Conservation (phyloP, 331 rosid species). For the Pyracantha coccinea region DNA sequence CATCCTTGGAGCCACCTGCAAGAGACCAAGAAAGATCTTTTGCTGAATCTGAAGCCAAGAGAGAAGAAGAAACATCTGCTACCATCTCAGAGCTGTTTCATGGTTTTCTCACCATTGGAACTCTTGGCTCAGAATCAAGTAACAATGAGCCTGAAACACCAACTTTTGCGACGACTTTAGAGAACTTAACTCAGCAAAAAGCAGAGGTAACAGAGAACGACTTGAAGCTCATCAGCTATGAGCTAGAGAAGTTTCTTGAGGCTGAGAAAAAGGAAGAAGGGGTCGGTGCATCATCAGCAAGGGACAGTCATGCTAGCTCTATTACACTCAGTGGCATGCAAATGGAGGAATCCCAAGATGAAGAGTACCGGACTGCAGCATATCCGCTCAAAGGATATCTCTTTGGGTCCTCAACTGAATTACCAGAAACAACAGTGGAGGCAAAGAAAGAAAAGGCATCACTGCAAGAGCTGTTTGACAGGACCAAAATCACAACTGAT, state of each 20-base stretch:
- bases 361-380: conserved; percentile 42
- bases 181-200: conserved; percentile 34
- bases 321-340: conserved; percentile 56
- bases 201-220: conserved; percentile 59
- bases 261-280: conserved; percentile 53
- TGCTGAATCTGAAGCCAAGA: conserved; percentile 23
- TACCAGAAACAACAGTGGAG: conserved; percentile 34
- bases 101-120: conserved; percentile 92
- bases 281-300: conserved; percentile 51
- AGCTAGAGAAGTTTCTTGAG: conserved; percentile 75
- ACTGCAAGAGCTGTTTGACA: conserved; percentile 56
- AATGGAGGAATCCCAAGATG: conserved; percentile 43
- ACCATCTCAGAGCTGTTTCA: conserved; percentile 56
- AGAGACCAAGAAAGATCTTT: conserved; percentile 32
- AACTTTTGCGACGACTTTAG: conserved; percentile 57
- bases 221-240: conserved; percentile 55
- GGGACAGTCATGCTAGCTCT: conserved; percentile 61
- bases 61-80: conserved; percentile 35
- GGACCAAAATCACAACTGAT: conserved; percentile 40
- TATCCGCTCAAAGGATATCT: conserved; percentile 93
- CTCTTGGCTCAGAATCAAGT: conserved; percentile 61
- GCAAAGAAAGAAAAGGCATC: conserved; percentile 56
- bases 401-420: conserved; percentile 59
- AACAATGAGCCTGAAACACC: conserved; percentile 66
- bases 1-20: conserved; percentile 22